A percentile compares a stretch with the other conserved stretches of the same genome.
phyloP scores from a whole-genome alignment of 805 yeast species.

The Candida ovalis region DNA sequence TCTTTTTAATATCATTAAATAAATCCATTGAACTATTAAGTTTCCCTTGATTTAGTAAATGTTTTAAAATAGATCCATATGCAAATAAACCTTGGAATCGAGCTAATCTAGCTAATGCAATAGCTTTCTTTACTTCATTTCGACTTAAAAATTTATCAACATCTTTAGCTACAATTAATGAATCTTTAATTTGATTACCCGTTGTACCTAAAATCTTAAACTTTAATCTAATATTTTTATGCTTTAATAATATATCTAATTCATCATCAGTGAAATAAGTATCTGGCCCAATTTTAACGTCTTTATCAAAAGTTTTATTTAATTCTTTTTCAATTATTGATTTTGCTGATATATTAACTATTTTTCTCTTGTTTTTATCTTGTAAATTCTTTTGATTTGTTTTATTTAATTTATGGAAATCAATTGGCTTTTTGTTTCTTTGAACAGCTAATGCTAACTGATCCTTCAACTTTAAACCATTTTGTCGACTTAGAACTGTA shows the following conservation, averaged over 20 bases:
- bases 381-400: not conserved
- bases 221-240: slow-evolving; percentile 40
- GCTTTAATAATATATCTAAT: slow-evolving; percentile 20
- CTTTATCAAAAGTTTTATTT: slow-evolving; percentile 15
- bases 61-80: slow-evolving; percentile 56
- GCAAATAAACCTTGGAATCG: slow-evolving; percentile 49
- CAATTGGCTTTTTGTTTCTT: not conserved
- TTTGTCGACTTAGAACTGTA: not conserved
- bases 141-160: slow-evolving; percentile 47
- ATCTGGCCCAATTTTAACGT: slow-evolving; percentile 19
- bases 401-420: not conserved
- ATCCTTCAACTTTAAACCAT: not conserved
- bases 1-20: slow-evolving; percentile 54
- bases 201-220: slow-evolving; percentile 57
- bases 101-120: slow-evolving; percentile 23
- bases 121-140: slow-evolving; percentile 51
- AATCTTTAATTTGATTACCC: slow-evolving; percentile 54
- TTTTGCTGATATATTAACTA: slow-evolving; percentile 28
- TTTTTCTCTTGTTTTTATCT: slow-evolving; percentile 21
- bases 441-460: not conserved
- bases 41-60: slow-evolving; percentile 41
- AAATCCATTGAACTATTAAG: slow-evolving; percentile 47
- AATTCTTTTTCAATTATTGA: slow-evolving; percentile 19
- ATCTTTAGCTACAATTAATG: slow-evolving; percentile 51
- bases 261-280: slow-evolving; percentile 26